These are phyloP conservation scores for Botrytis deweyae DNA, from an alignment of 2,329 filamentous ascomycete species.

Conservation along the genomic window DNA sequence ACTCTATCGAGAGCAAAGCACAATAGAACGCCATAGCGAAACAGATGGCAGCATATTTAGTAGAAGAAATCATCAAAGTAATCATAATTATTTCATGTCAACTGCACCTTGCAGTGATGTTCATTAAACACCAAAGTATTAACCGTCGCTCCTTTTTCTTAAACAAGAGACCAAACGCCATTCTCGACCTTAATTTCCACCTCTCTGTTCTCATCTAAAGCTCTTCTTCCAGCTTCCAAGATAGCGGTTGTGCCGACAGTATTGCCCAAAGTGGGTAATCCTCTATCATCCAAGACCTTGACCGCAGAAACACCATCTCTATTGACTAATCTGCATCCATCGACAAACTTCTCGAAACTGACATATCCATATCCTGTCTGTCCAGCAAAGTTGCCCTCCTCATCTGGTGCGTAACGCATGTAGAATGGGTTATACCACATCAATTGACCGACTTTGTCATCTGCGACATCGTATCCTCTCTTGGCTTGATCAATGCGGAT, in stretches of 20 bases:
- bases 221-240: constrained; percentile 79
- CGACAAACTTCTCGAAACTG: constrained; percentile 93
- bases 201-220: constrained; percentile 77
- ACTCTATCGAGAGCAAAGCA: not conserved
- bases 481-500: constrained; percentile 90
- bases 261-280: constrained; percentile 81
- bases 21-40: not conserved
- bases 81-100: not conserved
- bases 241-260: constrained; percentile 92
- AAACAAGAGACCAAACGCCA: constrained; percentile 64
- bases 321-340: constrained; percentile 74
- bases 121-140: not conserved
- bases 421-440: constrained; percentile 94
- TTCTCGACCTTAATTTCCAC: constrained; percentile 70
- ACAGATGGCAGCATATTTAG: not conserved
- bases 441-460: constrained; percentile 67
- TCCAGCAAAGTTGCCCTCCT: constrained; percentile 90
- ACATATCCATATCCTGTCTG: constrained; percentile 93
- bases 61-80: not conserved
- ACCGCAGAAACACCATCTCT: constrained; percentile 72
- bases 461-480: constrained; percentile 91
- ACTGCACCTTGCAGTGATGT: constrained; percentile 2
- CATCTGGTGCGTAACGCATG: constrained; percentile 91
- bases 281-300: constrained; percentile 74
- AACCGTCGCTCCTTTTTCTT: not conserved